These are phyloP conservation scores for Komagataella populi DNA, from an alignment of 805 yeast species.

Conservation along the genomic window DNA sequence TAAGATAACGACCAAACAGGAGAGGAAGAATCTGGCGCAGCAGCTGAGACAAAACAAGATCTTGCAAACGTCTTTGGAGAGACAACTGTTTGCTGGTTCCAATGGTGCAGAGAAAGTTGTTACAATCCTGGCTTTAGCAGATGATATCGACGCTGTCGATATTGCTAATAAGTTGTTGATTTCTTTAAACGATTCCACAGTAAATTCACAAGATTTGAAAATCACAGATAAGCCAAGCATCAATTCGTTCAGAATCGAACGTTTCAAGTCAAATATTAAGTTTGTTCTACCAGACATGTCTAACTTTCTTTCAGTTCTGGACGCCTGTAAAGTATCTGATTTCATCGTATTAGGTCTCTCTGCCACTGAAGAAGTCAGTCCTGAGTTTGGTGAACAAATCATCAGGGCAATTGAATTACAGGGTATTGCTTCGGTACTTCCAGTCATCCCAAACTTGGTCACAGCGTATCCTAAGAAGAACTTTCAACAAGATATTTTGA, in stretches of 20 bases:
- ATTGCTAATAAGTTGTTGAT: slow-evolving; percentile 40
- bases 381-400: slow-evolving; percentile 73
- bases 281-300: slow-evolving; percentile 58
- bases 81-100: slow-evolving; percentile 68
- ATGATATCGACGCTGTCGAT: slow-evolving; percentile 45
- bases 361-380: slow-evolving; percentile 72
- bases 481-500: slow-evolving; percentile 56
- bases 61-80: slow-evolving; percentile 36
- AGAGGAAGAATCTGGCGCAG: slow-evolving; percentile 65
- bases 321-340: slow-evolving; percentile 83
- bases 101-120: slow-evolving; percentile 76
- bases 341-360: slow-evolving; percentile 83
- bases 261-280: slow-evolving; percentile 67
- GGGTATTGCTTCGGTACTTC: slow-evolving; percentile 75
- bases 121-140: slow-evolving; percentile 67
- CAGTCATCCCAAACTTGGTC: slow-evolving; percentile 66
- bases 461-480: slow-evolving; percentile 58
- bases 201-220: slow-evolving; percentile 16
- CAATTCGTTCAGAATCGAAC: slow-evolving; percentile 34
- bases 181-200: slow-evolving; percentile 14
- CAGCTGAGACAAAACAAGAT: slow-evolving; percentile 72
- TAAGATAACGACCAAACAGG: slow-evolving; percentile 30
- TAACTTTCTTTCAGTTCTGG: slow-evolving; percentile 58
- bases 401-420: slow-evolving; percentile 82
- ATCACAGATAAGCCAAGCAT: slow-evolving; percentile 32